Percentiles rank a stretch among this genome's conserved stretches.
Conservation (phyloP, 441 rosid genomes). For the Erysimum pusillum region DNA sequence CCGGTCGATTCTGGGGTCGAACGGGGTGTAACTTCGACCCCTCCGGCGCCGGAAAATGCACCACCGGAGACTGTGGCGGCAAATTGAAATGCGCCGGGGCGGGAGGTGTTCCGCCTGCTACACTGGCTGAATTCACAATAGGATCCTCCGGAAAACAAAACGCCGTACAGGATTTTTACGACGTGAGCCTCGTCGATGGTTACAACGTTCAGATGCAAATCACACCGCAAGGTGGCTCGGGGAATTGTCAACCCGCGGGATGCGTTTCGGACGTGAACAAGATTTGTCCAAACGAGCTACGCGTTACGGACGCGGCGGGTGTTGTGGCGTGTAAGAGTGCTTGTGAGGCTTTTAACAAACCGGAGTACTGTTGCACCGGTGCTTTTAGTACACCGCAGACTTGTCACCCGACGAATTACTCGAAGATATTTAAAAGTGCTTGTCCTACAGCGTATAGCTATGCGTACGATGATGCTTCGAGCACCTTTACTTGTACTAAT, state of each 20-base stretch:
- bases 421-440: slow-evolving; percentile 49
- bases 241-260: slow-evolving; percentile 29
- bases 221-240: slow-evolving; percentile 30
- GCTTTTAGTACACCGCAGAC: slow-evolving; percentile 38
- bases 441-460: slow-evolving; percentile 55
- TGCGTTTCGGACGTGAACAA: slow-evolving; percentile 48
- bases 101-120: slow-evolving; percentile 51
- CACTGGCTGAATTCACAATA: slow-evolving; percentile 51
- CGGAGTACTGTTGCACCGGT: slow-evolving; percentile 51
- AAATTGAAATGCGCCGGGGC: slow-evolving; percentile 45
- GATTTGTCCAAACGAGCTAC: slow-evolving; percentile 48
- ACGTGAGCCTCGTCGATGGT: slow-evolving; percentile 57
- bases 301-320: background rate
- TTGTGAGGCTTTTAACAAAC: slow-evolving; percentile 45
- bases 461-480: slow-evolving; percentile 50
- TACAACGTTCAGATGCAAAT: slow-evolving; percentile 48
- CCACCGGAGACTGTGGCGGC: slow-evolving; percentile 53
- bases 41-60: slow-evolving; percentile 47
- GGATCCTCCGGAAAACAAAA: background rate
- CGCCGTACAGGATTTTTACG: slow-evolving; percentile 40
- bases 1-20: slow-evolving; percentile 52
- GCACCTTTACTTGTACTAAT: slow-evolving; percentile 44
- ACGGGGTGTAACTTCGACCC: slow-evolving; percentile 46
- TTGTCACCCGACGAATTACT: slow-evolving; percentile 46
- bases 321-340: slow-evolving; percentile 57